These are phyloP conservation scores for Cercis canadensis DNA, from an alignment of 306 rosid species.

Conservation along the genomic window DNA sequence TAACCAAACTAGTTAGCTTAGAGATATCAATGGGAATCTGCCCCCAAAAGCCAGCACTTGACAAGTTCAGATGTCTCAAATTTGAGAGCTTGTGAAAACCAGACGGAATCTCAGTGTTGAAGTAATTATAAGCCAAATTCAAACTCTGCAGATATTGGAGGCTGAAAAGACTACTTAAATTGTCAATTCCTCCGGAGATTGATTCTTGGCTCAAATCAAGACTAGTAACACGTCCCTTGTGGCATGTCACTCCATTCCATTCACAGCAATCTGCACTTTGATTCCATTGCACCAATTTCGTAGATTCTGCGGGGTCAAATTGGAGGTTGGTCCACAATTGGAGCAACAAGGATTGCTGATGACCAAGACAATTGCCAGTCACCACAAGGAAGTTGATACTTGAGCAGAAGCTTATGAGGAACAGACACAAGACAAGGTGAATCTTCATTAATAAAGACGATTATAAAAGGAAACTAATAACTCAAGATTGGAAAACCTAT, in stretches of 20 bases:
- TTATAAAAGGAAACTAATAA: too few species aligned
- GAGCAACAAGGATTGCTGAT: conserved; percentile 45
- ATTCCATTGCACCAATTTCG: conserved; percentile 29
- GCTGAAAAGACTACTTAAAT: neutral
- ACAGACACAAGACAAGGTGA: too few species aligned
- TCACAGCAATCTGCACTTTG: conserved; percentile 30
- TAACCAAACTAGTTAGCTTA: conserved; percentile 45
- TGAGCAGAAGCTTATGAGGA: too few species aligned
- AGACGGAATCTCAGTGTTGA: conserved; percentile 38
- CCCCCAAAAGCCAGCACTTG: conserved; percentile 44
- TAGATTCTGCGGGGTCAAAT: neutral
- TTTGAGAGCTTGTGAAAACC: conserved; percentile 39
- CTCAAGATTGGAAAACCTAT: too few species aligned
- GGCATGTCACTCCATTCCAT: conserved; percentile 45
- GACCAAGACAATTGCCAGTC: conserved; percentile 39
- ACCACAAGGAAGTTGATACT: conserved; percentile 21
- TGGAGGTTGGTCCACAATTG: conserved; percentile 48
- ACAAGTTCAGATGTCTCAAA: conserved; percentile 42
- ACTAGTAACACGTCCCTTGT: neutral
- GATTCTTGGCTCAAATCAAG: neutral
- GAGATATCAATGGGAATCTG: conserved; percentile 52
- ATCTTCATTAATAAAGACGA: conserved; percentile 40
- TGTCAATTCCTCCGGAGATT: neutral
- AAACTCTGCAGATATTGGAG: neutral
- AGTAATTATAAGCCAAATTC: conserved; percentile 33